Percentiles rank a stretch among this genome's conserved stretches.
These are phyloP conservation scores for Chalciporus pseudorubinellus DNA, from an alignment of 768 basidiomycete species.

Conservation along the genomic window DNA sequence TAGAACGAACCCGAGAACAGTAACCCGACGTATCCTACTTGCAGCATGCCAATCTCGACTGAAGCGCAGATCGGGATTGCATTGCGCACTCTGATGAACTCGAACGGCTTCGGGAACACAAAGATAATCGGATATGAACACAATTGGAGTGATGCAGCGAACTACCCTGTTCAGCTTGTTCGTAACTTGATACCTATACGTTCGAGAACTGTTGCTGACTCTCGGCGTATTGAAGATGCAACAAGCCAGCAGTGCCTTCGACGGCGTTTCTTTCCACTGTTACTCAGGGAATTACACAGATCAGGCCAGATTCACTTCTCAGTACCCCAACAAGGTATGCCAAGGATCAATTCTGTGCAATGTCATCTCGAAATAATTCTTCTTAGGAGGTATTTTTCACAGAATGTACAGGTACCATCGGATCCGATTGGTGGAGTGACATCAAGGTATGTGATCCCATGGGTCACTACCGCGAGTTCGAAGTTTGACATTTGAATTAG, in stretches of 20 bases:
- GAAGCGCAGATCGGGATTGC: constrained; percentile 59
- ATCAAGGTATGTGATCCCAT: constrained; percentile 52
- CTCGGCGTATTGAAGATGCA: constrained; percentile 46
- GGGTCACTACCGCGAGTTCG: background rate
- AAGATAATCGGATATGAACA: constrained; percentile 72
- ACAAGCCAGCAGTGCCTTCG: constrained; percentile 51
- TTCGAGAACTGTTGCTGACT: background rate
- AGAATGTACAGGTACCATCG: constrained; percentile 65
- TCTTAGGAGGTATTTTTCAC: constrained; percentile 42
- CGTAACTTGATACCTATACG: constrained; percentile 7
- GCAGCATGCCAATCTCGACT: constrained; percentile 48
- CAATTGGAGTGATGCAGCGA: constrained; percentile 67
- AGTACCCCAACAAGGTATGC: constrained; percentile 51
- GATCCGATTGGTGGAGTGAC: constrained; percentile 77
- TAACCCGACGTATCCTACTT: constrained; percentile 69
- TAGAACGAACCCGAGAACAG: constrained; percentile 57
- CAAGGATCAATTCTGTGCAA: background rate
- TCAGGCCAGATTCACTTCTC: constrained; percentile 55
- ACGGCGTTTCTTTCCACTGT: constrained; percentile 72
- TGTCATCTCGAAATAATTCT: constrained; percentile 1
- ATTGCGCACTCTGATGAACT: constrained; percentile 58
- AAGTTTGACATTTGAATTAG: constrained; percentile 31
- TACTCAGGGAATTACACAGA: constrained; percentile 54
- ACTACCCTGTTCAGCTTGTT: constrained; percentile 59
- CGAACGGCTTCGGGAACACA: constrained; percentile 54